Evolutionary conservation across 768 basidiomycete species (phyloP).

Genomic region (Mycena belliarum): DNA sequence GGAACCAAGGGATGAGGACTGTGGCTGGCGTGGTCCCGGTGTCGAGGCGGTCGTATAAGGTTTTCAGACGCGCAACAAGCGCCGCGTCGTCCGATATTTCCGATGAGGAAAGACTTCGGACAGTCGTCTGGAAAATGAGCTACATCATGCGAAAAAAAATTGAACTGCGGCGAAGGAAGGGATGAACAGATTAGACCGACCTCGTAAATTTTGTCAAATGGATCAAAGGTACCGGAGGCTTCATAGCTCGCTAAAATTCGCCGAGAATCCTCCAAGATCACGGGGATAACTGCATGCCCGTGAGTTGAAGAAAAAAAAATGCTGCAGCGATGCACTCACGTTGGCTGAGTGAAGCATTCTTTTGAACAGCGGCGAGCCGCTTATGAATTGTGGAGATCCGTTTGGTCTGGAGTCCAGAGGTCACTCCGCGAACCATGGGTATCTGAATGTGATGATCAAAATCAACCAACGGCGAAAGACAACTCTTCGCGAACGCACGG

Average conservation of each 20-base stretch:
- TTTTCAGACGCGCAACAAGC: conserved; percentile 61
- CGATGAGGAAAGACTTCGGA: conserved; percentile 63
- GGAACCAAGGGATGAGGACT: conserved; percentile 76
- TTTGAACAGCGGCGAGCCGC: conserved; percentile 65
- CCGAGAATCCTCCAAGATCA: conserved; percentile 64
- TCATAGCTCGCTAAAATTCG: conserved; percentile 68
- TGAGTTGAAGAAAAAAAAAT: conserved; percentile 14
- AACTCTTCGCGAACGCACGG: conserved; percentile 46
- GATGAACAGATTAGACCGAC: conserved; percentile 36
- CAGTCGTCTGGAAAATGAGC: conserved; percentile 74
- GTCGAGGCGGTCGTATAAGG: conserved; percentile 69
- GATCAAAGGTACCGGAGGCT: conserved; percentile 62
- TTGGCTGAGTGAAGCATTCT: conserved; percentile 57
- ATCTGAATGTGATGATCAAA: conserved; percentile 44
- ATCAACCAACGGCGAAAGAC: conserved; percentile 23
- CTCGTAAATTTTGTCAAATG: conserved; percentile 70
- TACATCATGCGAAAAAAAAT: conserved; percentile 26
- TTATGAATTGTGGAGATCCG: conserved; percentile 70
- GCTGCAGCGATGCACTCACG: conserved; percentile 43
- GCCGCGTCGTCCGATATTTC: conserved; percentile 71
- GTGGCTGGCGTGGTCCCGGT: conserved; percentile 70
- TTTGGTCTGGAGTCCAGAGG: conserved; percentile 64
- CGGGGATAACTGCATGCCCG: conserved; percentile 55
- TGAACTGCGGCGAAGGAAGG: conserved; percentile 9
- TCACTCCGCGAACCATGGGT: conserved; percentile 75